Conservation (phyloP, 495 filamentous ascomycete species). For the Aspergillus diversus region DNA sequence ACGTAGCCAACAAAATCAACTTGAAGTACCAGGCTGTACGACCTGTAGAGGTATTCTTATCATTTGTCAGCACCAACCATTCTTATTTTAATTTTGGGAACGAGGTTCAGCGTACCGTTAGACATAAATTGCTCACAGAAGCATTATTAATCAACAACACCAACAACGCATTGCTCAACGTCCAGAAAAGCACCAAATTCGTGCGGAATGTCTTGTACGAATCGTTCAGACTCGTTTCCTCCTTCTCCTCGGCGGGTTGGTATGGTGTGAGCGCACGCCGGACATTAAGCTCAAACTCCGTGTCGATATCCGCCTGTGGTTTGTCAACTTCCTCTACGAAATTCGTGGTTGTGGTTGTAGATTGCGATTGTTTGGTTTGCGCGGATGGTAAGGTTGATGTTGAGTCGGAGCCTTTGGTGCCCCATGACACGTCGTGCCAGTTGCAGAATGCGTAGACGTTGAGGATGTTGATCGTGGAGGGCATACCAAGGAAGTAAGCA, state of each 20-base stretch:
- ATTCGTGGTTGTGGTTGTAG: constrained; percentile 64
- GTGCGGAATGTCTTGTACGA: constrained; percentile 99
- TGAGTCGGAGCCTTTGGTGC: constrained; percentile 99
- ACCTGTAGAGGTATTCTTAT: constrained; percentile 56
- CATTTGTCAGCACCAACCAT: too few relatives aligned
- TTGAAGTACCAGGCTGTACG: constrained; percentile 90
- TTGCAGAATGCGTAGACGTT: constrained; percentile 99
- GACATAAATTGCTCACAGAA: constrained; percentile 77
- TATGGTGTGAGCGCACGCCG: constrained; percentile 88
- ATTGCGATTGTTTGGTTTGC: constrained; percentile 73
- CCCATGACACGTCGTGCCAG: constrained; percentile 99
- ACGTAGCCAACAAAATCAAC: constrained; percentile 90
- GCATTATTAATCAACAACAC: constrained; percentile 91
- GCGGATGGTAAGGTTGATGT: constrained; percentile 91
- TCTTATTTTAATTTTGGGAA: too few relatives aligned
- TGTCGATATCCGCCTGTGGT: constrained; percentile 97
- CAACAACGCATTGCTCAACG: constrained; percentile 89
- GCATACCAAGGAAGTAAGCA: constrained; percentile 87
- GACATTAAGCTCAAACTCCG: constrained; percentile 94
- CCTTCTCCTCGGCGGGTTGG: constrained; percentile 69
- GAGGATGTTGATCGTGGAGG: constrained; percentile 99
- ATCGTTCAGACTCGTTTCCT: constrained; percentile 89
- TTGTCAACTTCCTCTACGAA: constrained; percentile 96
- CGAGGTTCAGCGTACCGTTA: constrained; percentile 67
- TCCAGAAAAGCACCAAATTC: constrained; percentile 85